Percentiles rank a stretch among this genome's conserved stretches.
phyloP scores from a whole-genome alignment of 1,139 yeast genomes.

The Suhomyces yuchorum region DNA sequence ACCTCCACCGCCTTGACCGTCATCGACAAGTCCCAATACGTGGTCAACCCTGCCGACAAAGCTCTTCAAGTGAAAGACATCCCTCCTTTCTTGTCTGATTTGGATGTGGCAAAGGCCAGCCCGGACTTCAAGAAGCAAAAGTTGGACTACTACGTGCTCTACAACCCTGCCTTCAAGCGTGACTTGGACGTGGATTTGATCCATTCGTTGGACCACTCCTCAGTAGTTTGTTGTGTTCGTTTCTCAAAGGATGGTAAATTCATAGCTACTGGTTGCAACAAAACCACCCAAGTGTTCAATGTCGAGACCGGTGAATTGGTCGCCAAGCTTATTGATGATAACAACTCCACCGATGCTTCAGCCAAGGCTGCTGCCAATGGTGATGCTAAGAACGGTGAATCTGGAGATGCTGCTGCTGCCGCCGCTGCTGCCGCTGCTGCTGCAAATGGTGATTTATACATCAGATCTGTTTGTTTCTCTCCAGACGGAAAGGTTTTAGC shows the following conservation, averaged over 20 bases:
- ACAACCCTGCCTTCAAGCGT: constrained; percentile 77
- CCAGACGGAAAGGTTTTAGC: constrained; percentile 96
- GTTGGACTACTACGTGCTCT: constrained; percentile 85
- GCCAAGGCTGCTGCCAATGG: constrained; percentile 24
- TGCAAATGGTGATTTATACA: constrained; percentile 78
- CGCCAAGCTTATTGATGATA: constrained; percentile 83
- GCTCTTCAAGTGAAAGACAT: constrained; percentile 69
- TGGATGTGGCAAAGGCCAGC: constrained; percentile 78
- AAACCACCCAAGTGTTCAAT: constrained; percentile 90
- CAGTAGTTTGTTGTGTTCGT: constrained; percentile 95
- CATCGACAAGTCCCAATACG: constrained; percentile 46
- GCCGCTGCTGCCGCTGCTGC: constrained; percentile 39
- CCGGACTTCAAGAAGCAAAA: constrained; percentile 81
- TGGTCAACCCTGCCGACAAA: constrained; percentile 46
- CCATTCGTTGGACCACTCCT: constrained; percentile 86
- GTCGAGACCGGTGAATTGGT: constrained; percentile 90
- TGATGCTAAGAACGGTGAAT: constrained; percentile 21
- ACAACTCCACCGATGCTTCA: constrained; percentile 43
- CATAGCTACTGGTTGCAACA: constrained; percentile 96
- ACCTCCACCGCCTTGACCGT: constrained; percentile 40
- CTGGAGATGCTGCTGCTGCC: constrained; percentile 24
- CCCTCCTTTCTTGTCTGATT: constrained; percentile 79
- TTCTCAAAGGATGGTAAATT: constrained; percentile 91
- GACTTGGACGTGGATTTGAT: constrained; percentile 83
- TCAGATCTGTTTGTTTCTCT: constrained; percentile 92